These are phyloP conservation scores for Pseudopithomyces maydicus DNA, from an alignment of 2,329 filamentous ascomycete genomes.

Conservation along the genomic window DNA sequence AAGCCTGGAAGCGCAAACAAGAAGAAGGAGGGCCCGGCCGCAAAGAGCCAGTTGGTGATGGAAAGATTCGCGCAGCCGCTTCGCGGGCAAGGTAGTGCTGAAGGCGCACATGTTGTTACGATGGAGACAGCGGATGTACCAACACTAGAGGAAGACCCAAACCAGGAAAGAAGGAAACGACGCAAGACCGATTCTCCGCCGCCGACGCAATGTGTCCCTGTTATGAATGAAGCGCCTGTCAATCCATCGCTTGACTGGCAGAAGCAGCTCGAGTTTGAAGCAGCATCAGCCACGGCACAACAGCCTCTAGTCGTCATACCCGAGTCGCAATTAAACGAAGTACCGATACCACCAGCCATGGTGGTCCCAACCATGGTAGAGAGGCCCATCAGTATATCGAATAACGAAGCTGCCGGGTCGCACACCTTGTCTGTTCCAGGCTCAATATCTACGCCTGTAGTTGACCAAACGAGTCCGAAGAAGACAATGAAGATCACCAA, in stretches of 20 bases:
- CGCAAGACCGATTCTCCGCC: slow-evolving; percentile 42
- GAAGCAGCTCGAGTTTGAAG: slow-evolving; percentile 35
- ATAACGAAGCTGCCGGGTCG: background rate
- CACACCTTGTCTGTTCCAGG: background rate
- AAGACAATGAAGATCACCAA: slow-evolving; percentile 49
- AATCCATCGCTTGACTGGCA: slow-evolving; percentile 26
- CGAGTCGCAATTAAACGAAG: background rate
- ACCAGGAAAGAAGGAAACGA: slow-evolving; percentile 42
- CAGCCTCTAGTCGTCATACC: background rate
- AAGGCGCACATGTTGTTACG: background rate
- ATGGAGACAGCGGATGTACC: slow-evolving; percentile 8
- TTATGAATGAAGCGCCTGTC: background rate
- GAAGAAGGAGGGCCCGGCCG: slow-evolving; percentile 11
- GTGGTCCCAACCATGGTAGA: background rate
- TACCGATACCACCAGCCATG: background rate
- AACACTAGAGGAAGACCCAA: slow-evolving; percentile 34
- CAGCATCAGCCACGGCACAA: slow-evolving; percentile 8
- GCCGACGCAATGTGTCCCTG: background rate
- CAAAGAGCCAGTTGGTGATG: slow-evolving; percentile 30
- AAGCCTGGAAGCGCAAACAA: slow-evolving; percentile 24
- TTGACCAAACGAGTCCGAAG: slow-evolving; percentile 26
- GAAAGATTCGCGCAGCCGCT: slow-evolving; percentile 28
- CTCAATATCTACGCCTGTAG: background rate
- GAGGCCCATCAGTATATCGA: background rate
- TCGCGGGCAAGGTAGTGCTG: background rate